A percentile compares a stretch with the other conserved stretches of the same genome.
Conservation (phyloP, 805 yeast species). For the Hanseniaspora lachancei region DNA sequence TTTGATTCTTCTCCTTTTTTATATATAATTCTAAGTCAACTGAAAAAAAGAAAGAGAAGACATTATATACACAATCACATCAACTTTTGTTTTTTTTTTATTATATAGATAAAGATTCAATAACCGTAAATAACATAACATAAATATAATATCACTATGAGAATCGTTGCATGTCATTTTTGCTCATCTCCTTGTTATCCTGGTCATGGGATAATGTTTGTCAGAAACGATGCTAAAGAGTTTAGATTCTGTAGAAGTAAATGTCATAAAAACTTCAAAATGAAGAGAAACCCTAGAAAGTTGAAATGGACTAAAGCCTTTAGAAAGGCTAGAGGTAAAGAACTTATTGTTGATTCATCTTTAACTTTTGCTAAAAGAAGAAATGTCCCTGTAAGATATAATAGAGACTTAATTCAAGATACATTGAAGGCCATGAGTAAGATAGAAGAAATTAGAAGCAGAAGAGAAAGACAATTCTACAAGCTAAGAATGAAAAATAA, state of each 20-base stretch:
- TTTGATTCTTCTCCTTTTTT: no score
- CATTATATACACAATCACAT: no score
- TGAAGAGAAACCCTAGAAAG: slow-evolving; percentile 96
- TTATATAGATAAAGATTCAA: background rate
- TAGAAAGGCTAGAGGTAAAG: slow-evolving; percentile 98
- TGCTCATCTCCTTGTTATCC: slow-evolving; percentile 95
- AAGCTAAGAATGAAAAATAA: slow-evolving; percentile 99
- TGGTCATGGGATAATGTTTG: slow-evolving; percentile 92
- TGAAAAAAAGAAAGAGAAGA: no score
- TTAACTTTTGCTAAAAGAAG: slow-evolving; percentile 93
- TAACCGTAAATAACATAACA: slow-evolving; percentile 1
- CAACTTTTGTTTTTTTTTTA: background rate
- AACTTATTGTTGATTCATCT: slow-evolving; percentile 92
- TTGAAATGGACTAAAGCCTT: slow-evolving; percentile 97
- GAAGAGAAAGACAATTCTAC: slow-evolving; percentile 96
- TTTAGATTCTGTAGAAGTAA: slow-evolving; percentile 95
- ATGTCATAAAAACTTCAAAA: slow-evolving; percentile 94
- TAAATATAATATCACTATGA: slow-evolving; percentile 34
- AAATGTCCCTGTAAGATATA: slow-evolving; percentile 94
- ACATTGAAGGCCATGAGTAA: slow-evolving; percentile 92
- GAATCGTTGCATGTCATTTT: slow-evolving; percentile 85
- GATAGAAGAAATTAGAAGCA: slow-evolving; percentile 88
- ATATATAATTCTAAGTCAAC: no score
- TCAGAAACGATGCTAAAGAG: slow-evolving; percentile 95
- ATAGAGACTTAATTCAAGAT: slow-evolving; percentile 88